phyloP scores from a whole-genome alignment of 2,329 filamentous ascomycete species.

The Trematosphaeria pertusa region DNA sequence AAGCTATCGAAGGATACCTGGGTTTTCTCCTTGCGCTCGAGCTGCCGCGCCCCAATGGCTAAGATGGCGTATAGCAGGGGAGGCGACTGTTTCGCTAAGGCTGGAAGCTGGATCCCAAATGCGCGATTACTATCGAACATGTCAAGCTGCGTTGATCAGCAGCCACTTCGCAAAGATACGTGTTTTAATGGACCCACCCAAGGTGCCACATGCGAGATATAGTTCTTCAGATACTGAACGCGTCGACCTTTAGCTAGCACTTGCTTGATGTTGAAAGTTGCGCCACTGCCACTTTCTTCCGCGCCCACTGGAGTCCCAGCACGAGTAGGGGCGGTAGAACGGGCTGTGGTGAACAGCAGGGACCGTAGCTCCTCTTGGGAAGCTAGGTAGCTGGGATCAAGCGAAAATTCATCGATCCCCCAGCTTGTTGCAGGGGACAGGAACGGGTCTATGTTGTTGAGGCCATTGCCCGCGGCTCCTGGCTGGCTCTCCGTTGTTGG shows the following conservation, averaged over 20 bases:
- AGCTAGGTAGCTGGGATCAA: conserved; percentile 36
- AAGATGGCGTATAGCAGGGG: conserved; percentile 59
- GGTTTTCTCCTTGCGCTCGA: conserved; percentile 54
- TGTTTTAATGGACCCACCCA: too few species aligned
- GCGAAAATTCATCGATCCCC: conserved; percentile 35
- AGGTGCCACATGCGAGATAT: conserved; percentile 36
- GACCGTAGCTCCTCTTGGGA: conserved; percentile 36
- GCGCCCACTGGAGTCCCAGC: conserved; percentile 27
- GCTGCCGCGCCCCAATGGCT: conserved; percentile 60
- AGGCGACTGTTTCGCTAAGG: conserved; percentile 53
- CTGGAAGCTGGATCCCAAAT: conserved; percentile 58
- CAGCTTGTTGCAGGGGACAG: conserved; percentile 33
- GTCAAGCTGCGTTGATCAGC: conserved; percentile 50
- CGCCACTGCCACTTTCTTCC: conserved; percentile 6
- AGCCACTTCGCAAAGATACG: background rate
- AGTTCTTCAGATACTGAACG: conserved; percentile 39
- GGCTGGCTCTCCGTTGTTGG: conserved; percentile 8
- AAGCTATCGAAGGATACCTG: conserved; percentile 54
- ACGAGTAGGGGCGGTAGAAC: conserved; percentile 33
- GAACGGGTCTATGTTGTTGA: conserved; percentile 30
- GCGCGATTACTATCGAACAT: conserved; percentile 60
- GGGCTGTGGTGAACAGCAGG: conserved; percentile 38
- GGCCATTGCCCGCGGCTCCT: conserved; percentile 1
- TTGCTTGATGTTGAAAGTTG: conserved; percentile 24
- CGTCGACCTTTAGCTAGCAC: conserved; percentile 28